phyloP scores from a whole-genome alignment of 1,284 basidiomycete species.

The Cutaneotrichosporon daszewskae region DNA sequence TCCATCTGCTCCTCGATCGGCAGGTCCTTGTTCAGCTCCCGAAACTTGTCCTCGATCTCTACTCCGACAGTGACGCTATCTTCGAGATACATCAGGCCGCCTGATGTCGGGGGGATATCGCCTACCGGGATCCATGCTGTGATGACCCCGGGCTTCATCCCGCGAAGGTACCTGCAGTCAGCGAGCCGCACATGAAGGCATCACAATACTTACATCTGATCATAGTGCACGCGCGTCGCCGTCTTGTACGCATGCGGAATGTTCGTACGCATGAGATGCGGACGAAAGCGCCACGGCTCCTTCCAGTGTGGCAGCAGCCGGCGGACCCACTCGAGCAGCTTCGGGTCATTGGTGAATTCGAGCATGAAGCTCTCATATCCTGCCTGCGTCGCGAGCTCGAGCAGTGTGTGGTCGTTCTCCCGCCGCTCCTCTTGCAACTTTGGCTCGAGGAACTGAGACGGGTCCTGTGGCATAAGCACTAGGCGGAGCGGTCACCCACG shows the following conservation, averaged over 20 bases:
- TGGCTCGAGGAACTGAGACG: neutral
- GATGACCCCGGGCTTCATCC: slow-evolving; percentile 11
- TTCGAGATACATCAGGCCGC: slow-evolving; percentile 31
- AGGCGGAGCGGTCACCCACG: neutral
- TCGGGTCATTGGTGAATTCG: slow-evolving; percentile 7
- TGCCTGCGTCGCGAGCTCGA: slow-evolving; percentile 4
- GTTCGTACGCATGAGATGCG: slow-evolving; percentile 16
- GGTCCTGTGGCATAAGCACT: neutral
- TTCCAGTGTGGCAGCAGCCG: slow-evolving; percentile 12
- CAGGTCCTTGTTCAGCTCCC: slow-evolving; percentile 8
- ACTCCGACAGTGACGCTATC: slow-evolving; percentile 17
- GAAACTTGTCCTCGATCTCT: slow-evolving; percentile 24
- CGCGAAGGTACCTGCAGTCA: slow-evolving; percentile 10
- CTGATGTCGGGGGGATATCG: slow-evolving; percentile 18
- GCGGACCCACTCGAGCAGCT: slow-evolving; percentile 5
- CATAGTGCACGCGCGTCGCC: slow-evolving; percentile 14
- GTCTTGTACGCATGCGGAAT: slow-evolving; percentile 10
- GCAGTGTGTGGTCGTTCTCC: slow-evolving; percentile 8
- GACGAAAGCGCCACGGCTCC: slow-evolving; percentile 9
- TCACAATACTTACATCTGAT: slow-evolving; percentile 12
- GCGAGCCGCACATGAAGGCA: neutral
- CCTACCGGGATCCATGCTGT: slow-evolving; percentile 33
- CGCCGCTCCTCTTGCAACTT: neutral
- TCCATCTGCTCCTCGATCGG: slow-evolving; percentile 18
- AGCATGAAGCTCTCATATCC: slow-evolving; percentile 5